Conservation (phyloP, 73 alveolate species). For the Paramecium tetraurelia region DNA sequence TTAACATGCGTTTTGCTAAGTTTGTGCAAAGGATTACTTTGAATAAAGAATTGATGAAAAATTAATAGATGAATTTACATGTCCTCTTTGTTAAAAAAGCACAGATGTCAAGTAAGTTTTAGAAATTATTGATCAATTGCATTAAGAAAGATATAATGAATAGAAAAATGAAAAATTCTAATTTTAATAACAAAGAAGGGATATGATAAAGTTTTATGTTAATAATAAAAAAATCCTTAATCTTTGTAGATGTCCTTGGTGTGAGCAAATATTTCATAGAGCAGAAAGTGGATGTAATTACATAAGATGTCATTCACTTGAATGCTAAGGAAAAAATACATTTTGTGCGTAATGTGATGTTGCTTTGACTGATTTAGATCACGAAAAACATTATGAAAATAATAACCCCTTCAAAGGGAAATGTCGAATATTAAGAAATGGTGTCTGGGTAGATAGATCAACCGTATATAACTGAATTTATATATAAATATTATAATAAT, state of each 20-base stretch:
- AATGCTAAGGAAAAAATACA: neutral
- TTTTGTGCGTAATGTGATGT: constrained; percentile 15
- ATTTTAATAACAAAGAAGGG: neutral
- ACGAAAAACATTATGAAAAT: constrained; percentile 20
- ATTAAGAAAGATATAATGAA: neutral
- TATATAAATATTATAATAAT: no score
- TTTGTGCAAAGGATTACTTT: neutral
- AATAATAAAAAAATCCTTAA: neutral
- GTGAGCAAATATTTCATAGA: neutral
- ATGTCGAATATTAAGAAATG: neutral
- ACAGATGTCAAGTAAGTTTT: neutral
- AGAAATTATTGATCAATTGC: neutral
- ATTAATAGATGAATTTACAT: neutral
- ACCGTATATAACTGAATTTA: neutral
- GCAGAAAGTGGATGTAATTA: constrained; percentile 13
- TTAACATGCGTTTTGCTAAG: neutral
- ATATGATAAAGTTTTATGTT: neutral
- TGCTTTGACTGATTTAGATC: neutral
- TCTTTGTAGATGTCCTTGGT: constrained; percentile 4
- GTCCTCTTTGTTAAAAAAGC: neutral
- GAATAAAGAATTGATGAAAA: neutral
- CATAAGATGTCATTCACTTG: constrained; percentile 5
- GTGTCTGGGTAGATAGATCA: constrained; percentile 9
- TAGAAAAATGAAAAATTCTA: neutral
- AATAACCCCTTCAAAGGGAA: neutral